phyloP scores from a whole-genome alignment of 2,329 filamentous ascomycete genomes.

The Zalaria sp. region DNA sequence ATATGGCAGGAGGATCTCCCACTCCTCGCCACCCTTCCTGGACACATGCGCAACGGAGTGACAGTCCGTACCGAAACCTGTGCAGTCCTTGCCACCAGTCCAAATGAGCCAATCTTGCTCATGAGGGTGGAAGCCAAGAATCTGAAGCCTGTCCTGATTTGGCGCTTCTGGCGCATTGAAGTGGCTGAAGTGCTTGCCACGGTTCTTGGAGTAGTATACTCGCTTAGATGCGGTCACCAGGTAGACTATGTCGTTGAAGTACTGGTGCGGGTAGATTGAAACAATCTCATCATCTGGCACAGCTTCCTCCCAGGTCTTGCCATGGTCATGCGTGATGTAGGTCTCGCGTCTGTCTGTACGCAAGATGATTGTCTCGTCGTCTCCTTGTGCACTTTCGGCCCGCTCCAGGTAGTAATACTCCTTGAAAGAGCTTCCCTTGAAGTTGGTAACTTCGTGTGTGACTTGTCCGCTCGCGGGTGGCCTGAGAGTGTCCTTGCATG shows the following conservation, averaged over 20 bases:
- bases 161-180: constrained; percentile 57
- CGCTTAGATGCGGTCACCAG: constrained; percentile 58
- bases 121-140: constrained; percentile 70
- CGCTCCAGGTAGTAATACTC: constrained; percentile 68
- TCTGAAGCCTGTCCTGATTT: constrained; percentile 34
- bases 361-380: constrained; percentile 62
- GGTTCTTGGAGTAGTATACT: constrained; percentile 70
- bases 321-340: constrained; percentile 70
- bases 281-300: constrained; percentile 57
- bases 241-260: constrained; percentile 75
- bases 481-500: constrained; percentile 51
- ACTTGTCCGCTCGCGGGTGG: constrained; percentile 53
- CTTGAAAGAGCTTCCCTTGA: constrained; percentile 43
- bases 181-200: constrained; percentile 56
- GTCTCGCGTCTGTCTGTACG: constrained; percentile 46
- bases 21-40: constrained; percentile 61
- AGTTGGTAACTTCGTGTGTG: constrained; percentile 42
- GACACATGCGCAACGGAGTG: constrained; percentile 63
- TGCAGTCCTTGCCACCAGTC: constrained; percentile 60
- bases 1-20: constrained; percentile 60
- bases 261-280: constrained; percentile 60
- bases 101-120: constrained; percentile 86
- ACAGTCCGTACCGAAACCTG: constrained; percentile 42
- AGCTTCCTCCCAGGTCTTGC: constrained; percentile 62
- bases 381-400: constrained; percentile 44